phyloP scores from a whole-genome alignment of 2,329 filamentous ascomycete genomes.

The Aureobasidium pullulans region DNA sequence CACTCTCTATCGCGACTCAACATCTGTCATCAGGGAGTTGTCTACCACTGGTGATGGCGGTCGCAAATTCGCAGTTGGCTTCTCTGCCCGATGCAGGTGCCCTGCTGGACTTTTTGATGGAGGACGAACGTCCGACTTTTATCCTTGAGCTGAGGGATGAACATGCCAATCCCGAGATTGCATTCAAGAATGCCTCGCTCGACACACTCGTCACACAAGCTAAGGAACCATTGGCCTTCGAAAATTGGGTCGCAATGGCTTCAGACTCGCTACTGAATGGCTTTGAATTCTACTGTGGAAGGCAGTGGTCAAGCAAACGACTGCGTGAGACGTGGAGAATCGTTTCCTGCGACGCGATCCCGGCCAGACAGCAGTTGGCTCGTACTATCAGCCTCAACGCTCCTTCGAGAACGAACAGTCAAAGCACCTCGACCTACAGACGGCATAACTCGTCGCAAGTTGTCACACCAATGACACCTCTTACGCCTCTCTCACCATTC shows the following conservation, averaged over 20 bases:
- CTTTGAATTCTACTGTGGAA: not conserved
- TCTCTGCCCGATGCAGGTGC: not conserved
- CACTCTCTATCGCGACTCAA: not conserved
- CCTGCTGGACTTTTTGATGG: not conserved
- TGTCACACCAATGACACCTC: not conserved
- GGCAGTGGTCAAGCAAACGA: conserved; percentile 2
- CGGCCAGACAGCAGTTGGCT: not conserved
- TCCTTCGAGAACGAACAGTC: not conserved
- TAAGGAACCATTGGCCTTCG: not conserved
- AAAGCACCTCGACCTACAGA: not conserved
- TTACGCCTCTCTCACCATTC: not conserved
- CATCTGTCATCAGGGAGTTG: not conserved
- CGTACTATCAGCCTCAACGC: not conserved
- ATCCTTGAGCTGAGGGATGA: not conserved
- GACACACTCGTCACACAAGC: not conserved
- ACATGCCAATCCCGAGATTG: not conserved
- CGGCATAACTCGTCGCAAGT: not conserved
- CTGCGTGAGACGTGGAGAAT: not conserved
- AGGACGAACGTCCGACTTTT: conserved; percentile 7
- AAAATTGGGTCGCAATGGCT: not conserved
- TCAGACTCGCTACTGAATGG: not conserved
- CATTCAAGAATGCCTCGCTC: conserved; percentile 2
- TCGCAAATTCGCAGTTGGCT: not conserved
- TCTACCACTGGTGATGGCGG: not conserved
- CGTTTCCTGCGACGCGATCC: not conserved